Evolutionary conservation across 2,329 filamentous ascomycete genomes (phyloP).

Genomic region (Didymella sp.): DNA sequence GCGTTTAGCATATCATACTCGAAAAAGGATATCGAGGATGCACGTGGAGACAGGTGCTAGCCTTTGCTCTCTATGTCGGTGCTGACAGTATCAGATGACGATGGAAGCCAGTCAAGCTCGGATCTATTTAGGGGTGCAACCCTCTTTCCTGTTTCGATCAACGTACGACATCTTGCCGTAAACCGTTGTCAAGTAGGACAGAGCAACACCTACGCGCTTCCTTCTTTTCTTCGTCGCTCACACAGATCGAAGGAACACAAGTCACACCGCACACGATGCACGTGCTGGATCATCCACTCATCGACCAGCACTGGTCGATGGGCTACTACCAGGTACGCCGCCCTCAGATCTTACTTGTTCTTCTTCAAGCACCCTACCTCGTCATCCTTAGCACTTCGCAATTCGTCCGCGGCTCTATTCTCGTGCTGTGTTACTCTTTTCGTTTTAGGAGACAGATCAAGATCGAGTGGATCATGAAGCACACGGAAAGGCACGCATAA

Average conservation of each 20-base stretch:
- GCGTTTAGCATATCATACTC: too few species aligned
- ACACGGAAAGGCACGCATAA: background rate
- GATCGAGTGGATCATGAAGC: background rate
- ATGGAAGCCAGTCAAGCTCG: background rate
- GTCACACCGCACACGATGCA: background rate
- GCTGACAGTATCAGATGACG: background rate
- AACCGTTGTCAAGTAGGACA: background rate
- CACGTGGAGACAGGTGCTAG: too few species aligned
- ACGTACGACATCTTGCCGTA: background rate
- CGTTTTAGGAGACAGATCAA: background rate
- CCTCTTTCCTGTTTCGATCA: slow-evolving; percentile 3
- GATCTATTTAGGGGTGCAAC: background rate
- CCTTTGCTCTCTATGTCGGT: background rate
- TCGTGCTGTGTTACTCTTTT: background rate
- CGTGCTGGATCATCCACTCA: background rate
- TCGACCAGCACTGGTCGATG: background rate
- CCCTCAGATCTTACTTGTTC: background rate
- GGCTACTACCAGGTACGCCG: background rate
- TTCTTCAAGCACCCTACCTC: slow-evolving; percentile 1
- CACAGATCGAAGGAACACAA: background rate
- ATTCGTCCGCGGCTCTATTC: background rate
- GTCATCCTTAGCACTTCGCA: background rate
- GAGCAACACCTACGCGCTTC: background rate
- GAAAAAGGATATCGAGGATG: too few species aligned
- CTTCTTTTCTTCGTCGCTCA: background rate